A percentile compares a stretch with the other conserved stretches of the same genome.
These are phyloP conservation scores for Sarocladiaceae sp. DNA, from an alignment of 2,329 filamentous ascomycete species.

Conservation along the genomic window DNA sequence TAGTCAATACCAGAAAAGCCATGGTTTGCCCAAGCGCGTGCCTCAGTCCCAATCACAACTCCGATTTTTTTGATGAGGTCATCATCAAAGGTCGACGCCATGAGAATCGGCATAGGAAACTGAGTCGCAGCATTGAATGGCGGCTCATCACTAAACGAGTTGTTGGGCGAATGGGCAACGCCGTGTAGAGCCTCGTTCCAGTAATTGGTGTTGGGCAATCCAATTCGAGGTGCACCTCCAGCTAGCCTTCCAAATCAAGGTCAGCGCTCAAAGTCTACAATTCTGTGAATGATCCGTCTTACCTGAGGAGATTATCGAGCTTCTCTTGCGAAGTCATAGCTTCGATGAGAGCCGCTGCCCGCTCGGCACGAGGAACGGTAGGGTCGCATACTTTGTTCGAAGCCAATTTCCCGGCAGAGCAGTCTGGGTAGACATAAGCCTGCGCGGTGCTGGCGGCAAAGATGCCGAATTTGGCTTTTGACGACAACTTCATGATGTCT, in stretches of 20 bases:
- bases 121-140: constrained; percentile 56
- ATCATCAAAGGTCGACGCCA: constrained; percentile 60
- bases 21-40: constrained; percentile 58
- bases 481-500: no score
- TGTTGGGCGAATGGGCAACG: constrained; percentile 33
- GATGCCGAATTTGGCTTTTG: no score
- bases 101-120: constrained; percentile 59
- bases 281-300: neutral
- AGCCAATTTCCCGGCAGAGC: neutral
- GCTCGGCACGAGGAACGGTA: neutral
- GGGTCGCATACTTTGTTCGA: constrained; percentile 3
- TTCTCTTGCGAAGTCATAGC: neutral
- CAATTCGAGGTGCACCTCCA: constrained; percentile 26
- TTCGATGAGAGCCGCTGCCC: neutral
- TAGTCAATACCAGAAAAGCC: constrained; percentile 50
- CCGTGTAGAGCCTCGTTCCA: constrained; percentile 62
- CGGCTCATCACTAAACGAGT: no score
- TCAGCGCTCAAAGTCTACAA: neutral
- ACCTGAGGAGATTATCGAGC: constrained; percentile 7
- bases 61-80: constrained; percentile 53
- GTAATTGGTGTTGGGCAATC: constrained; percentile 54
- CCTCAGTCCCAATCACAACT: constrained; percentile 51
- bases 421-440: neutral
- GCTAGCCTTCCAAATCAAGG: neutral
- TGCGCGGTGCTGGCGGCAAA: neutral